Base-by-base conservation (phyloP, 257 asterid species). In the Jacaranda mimosifolia region DNA sequence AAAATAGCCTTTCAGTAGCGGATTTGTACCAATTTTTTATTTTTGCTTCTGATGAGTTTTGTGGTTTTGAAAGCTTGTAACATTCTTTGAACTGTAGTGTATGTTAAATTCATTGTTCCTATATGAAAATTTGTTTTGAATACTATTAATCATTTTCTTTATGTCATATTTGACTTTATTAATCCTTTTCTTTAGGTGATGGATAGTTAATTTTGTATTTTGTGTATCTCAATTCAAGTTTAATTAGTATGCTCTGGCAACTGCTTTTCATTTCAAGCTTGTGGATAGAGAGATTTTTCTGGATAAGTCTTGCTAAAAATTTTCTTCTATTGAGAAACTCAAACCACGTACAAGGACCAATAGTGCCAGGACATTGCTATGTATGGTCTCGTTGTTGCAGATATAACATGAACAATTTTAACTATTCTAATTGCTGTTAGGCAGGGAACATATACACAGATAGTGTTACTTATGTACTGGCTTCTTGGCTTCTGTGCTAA, bases 31-130 rank as follows among this genome's bases (percentile, higher is more conserved):
- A 49, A 63, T 81, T 77, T 77, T 14, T 82, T 49, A 51, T 76
- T 80, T 17, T 64, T 26, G 55, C 52, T 62, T 70, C 49, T 53
- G 76, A 81, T 76, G 91, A 68, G 82, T 81, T 81, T 21, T 48
- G 79, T 67, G 76, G 58, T 74, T 79, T 58, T 63, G 64, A 70
- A 70, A 74, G 74, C 66, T 57, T 53, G 21, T 79, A 71, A 74
- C 71, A 71, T 75, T 81, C 75, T 79, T 79, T 81, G 77, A 73
- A 75, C 57, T 77, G 18, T 75, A 45, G 74, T 38, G 63, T 43
- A 53, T 85, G 73, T 66, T 71, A 38, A 45, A 14, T 75, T 64
- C 81, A 26, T 71, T 70, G 73, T 71, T 65, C 38, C 40, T 63
- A 64, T 4, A 60, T 5, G n/a, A 21, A 60, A 60, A 26, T 12